A percentile compares a stretch with the other conserved stretches of the same genome.
Evolutionary conservation across 805 yeast genomes (phyloP).

Genomic region (Candida broadrunensis): DNA sequence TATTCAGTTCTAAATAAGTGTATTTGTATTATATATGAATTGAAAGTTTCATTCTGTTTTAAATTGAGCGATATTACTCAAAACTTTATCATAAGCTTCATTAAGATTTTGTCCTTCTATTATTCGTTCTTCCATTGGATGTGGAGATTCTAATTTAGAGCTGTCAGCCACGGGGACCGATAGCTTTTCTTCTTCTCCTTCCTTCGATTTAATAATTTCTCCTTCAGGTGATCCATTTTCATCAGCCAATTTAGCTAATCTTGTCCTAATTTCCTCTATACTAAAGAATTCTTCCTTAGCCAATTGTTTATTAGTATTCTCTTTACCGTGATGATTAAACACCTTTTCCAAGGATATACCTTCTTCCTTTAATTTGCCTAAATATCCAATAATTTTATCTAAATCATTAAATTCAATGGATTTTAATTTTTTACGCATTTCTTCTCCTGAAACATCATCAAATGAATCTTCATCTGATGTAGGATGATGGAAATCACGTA

Average conservation of each 20-base stretch:
- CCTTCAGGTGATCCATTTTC: neutral
- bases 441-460: constrained; percentile 31
- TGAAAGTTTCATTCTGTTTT: neutral
- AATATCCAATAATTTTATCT: constrained; percentile 29
- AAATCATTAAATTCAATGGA: constrained; percentile 30
- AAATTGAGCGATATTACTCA: constrained; percentile 11
- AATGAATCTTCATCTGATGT: constrained; percentile 6
- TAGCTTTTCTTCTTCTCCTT: neutral
- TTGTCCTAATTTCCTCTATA: constrained; percentile 14
- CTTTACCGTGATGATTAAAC: constrained; percentile 8
- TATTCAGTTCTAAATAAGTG: too few species aligned
- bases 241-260: constrained; percentile 8
- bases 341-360: constrained; percentile 29
- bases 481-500: constrained; percentile 17
- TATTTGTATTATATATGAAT: constrained; percentile 1
- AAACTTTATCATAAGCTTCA: constrained; percentile 21
- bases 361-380: constrained; percentile 26
- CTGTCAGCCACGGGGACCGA: neutral
- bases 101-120: neutral
- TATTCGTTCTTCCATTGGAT: neutral
- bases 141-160: neutral
- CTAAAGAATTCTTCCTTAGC: constrained; percentile 8
- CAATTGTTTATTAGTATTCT: constrained; percentile 1
- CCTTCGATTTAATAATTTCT: neutral
- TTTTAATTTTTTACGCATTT: constrained; percentile 30